Percentiles rank a stretch among this genome's conserved stretches.
Conservation (phyloP, 306 rosid genomes). For the Corylus americana region DNA sequence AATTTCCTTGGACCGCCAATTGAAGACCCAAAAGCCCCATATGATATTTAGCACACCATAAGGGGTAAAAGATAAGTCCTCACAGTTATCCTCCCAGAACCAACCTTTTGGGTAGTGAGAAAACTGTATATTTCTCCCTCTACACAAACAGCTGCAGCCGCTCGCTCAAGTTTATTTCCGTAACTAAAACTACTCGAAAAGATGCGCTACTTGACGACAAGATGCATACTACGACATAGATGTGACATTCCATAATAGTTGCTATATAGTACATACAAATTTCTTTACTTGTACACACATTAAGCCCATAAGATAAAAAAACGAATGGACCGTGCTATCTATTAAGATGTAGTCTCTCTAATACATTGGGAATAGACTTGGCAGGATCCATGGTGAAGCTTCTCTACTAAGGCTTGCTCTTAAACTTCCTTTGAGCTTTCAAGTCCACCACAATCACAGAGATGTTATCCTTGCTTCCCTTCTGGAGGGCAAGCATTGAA, state of each 20-base stretch:
- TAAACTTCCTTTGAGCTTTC: constrained; percentile 51
- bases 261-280: constrained; percentile 25
- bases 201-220: no score
- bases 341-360: constrained; percentile 21
- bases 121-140: background rate
- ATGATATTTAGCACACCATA: no score
- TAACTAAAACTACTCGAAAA: no score
- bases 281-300: constrained; percentile 32
- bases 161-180: background rate
- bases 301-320: constrained; percentile 25
- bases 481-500: constrained; percentile 54
- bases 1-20: no score
- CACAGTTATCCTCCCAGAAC: background rate
- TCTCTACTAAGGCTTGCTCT: constrained; percentile 34
- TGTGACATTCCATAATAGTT: constrained; percentile 18
- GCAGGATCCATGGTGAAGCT: background rate
- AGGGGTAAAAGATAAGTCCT: no score
- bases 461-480: constrained; percentile 58
- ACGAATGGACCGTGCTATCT: constrained; percentile 28
- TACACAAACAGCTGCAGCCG: background rate
- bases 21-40: no score
- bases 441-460: constrained; percentile 52
- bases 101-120: background rate
- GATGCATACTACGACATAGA: constrained; percentile 3
- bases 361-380: background rate